Evolutionary conservation across 164 flowering plant genomes (phyloP).

Genomic region (Nelumbo lutea): DNA sequence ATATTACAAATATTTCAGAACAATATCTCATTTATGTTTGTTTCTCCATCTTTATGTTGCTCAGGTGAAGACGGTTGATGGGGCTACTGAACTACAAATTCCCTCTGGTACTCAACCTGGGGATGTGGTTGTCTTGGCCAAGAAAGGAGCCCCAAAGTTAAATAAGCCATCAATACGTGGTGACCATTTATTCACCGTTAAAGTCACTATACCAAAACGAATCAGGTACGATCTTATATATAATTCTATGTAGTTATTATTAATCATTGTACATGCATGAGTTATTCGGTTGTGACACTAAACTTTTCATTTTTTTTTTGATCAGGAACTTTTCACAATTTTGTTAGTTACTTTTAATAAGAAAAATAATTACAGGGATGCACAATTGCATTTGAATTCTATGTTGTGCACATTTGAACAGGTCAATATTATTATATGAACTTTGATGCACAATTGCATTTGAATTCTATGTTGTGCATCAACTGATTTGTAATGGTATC

Average conservation of each 20-base stretch:
- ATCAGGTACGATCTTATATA: constrained; percentile 46
- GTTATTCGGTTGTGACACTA: neutral
- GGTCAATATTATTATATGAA: too few species aligned
- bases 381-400: neutral
- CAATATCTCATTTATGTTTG: too few species aligned
- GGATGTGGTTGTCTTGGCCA: constrained; percentile 84
- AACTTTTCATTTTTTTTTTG: neutral
- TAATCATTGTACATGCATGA: neutral
- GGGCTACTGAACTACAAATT: constrained; percentile 65
- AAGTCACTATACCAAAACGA: constrained; percentile 82
- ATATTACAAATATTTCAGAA: too few species aligned
- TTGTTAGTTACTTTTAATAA: neutral
- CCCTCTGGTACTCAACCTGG: constrained; percentile 97
- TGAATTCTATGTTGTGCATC: neutral
- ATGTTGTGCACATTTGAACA: neutral
- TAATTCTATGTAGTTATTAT: neutral
- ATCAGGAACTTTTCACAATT: neutral
- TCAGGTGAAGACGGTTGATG: constrained; percentile 93
- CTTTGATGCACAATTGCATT: neutral
- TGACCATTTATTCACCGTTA: constrained; percentile 84
- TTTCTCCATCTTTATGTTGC: too few species aligned
- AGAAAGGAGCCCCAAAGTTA: constrained; percentile 84
- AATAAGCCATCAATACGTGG: constrained; percentile 93
- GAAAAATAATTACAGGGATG: neutral
- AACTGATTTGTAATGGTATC: neutral